Evolutionary conservation across 768 basidiomycete species (phyloP), one percentile per base, ranked within the genome.

Genomic region (Lactarius vividus): DNA sequence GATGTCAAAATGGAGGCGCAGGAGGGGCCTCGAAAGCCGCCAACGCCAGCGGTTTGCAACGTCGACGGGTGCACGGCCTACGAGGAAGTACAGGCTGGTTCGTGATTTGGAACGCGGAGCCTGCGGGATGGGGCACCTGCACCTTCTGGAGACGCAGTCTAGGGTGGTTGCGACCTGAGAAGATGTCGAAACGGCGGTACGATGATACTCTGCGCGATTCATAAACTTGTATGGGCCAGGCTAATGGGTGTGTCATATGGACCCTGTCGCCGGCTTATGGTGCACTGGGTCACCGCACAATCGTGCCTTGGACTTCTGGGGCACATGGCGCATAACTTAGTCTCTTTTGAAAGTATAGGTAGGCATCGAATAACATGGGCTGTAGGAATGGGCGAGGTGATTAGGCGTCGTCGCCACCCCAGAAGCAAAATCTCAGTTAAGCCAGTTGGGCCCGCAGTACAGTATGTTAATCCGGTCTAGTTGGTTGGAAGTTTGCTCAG

Each of bases 71-170:
- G 89, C 67, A 75, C 75, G 4, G 77, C 76, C 76, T 39, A 73
- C 71, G 20, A 77, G 88, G 67, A 88, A 88, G 71, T 92, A 92
- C 71, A 80, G 87, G 39, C 78, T 89, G 5, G 86, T 88, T 26
- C 82, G 77, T 61, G 84, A 89, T 69, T 88, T 83, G 81, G 77
- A 80, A 23, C 78, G 75, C 61, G 88, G 87, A 2, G 87, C 86
- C 2, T 92, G 89, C 73, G 88, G 87, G 18, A 84, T 90, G 73
- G 74, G 72, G 1, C 89, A 91, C 76, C 76, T 91, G 71, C 86
- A 84, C 67, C 60, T 80, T 13, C 72, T 91, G 52, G 84, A 88
- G 67, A 31, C 35, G 20, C 31, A 52, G 53, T 7, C 20, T 9
- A 35, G 44, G 33, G 16, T 56, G 1, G 52, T 61, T 39, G 11